Evolutionary conservation across 2,329 filamentous ascomycete species (phyloP).

Genomic region (Colletotrichum plurivorum): DNA sequence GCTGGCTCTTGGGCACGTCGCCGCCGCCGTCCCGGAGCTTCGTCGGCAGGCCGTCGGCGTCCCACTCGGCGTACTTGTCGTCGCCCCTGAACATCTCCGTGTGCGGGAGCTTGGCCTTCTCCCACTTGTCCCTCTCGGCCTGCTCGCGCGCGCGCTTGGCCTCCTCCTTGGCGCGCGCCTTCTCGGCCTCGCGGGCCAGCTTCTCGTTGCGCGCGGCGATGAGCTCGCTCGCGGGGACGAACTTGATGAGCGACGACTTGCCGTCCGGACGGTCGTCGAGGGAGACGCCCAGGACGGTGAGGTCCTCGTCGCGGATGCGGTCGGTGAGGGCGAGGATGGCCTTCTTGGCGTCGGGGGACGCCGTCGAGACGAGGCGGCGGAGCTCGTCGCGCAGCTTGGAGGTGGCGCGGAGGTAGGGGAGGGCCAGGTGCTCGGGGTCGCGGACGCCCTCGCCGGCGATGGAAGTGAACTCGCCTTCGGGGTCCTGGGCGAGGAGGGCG

Average conservation of each 20-base stretch:
- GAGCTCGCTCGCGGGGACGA: constrained; percentile 69
- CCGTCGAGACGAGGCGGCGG: constrained; percentile 65
- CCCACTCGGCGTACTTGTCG: constrained; percentile 80
- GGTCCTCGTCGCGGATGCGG: constrained; percentile 82
- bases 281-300: constrained; percentile 88
- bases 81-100: constrained; percentile 70
- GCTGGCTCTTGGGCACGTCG: constrained; percentile 83
- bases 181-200: constrained; percentile 73
- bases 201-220: constrained; percentile 73
- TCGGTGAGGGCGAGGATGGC: constrained; percentile 84
- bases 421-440: constrained; percentile 66
- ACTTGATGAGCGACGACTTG: constrained; percentile 80
- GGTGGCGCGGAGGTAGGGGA: constrained; percentile 69
- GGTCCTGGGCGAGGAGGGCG: constrained; percentile 58
- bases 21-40: constrained; percentile 84
- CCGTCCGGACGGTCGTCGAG: constrained; percentile 83
- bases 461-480: constrained; percentile 62
- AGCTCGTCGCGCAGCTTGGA: constrained; percentile 74
- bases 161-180: constrained; percentile 68
- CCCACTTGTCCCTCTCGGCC: constrained; percentile 67
- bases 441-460: constrained; percentile 60
- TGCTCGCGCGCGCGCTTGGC: constrained; percentile 65
- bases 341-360: constrained; percentile 70
- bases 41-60: constrained; percentile 84
- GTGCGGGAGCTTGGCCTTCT: constrained; percentile 70